phyloP scores from a whole-genome alignment of 2,329 filamentous ascomycete species.

The Curvularia sp. region DNA sequence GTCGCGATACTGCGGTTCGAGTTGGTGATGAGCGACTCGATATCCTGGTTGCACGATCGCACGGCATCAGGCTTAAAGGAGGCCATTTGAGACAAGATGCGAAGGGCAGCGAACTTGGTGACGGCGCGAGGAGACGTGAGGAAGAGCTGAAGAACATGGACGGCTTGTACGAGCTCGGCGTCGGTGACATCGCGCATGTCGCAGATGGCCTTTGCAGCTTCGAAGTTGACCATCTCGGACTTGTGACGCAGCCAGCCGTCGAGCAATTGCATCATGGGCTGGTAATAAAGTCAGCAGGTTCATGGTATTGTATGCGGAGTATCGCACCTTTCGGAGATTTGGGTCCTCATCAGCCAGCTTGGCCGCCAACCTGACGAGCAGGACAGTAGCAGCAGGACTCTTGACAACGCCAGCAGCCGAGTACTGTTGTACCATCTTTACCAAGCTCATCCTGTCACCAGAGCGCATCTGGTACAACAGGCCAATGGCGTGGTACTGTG shows the following conservation, averaged over 20 bases:
- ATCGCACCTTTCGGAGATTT: conserved; percentile 71
- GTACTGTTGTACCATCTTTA: conserved; percentile 99
- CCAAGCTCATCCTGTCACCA: conserved; percentile 96
- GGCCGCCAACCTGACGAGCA: conserved; percentile 90
- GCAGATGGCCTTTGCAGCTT: conserved; percentile 97
- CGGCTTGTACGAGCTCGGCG: conserved; percentile 86
- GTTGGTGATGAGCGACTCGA: conserved; percentile 95
- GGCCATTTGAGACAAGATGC: conserved; percentile 94
- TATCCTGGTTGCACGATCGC: conserved; percentile 93
- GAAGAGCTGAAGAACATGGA: conserved; percentile 96
- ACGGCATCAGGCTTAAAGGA: conserved; percentile 95
- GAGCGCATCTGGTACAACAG: conserved; percentile 97
- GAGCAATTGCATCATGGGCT: conserved; percentile 93
- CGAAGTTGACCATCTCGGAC: conserved; percentile 92
- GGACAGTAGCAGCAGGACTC: conserved; percentile 88
- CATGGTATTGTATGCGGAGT: too few species aligned
- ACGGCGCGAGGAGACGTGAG: conserved; percentile 93
- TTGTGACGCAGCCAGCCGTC: conserved; percentile 98
- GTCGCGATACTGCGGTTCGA: conserved; percentile 97
- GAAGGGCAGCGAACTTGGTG: conserved; percentile 95
- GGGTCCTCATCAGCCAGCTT: conserved; percentile 94
- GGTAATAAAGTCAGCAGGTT: conserved; percentile 18
- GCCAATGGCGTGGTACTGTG: conserved; percentile 97
- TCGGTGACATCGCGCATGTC: conserved; percentile 93
- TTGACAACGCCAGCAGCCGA: conserved; percentile 89